Evolutionary conservation across 768 basidiomycete genomes (phyloP), one percentile per base, ranked within the genome.

Genomic region (Lyophyllum semitale): DNA sequence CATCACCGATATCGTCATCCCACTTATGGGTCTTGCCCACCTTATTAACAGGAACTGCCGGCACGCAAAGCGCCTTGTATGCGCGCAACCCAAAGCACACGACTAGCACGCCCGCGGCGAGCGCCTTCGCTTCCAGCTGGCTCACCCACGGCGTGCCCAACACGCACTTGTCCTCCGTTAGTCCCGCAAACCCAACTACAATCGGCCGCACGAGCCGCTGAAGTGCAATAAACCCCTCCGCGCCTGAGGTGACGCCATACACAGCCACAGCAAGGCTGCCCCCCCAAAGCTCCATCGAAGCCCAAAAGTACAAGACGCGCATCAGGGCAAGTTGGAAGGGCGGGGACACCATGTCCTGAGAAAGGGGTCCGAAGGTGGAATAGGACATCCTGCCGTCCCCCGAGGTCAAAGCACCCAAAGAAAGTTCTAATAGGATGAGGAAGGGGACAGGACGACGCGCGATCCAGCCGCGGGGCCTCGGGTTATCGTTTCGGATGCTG

Each of bases 281-380:
- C 50, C 73, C 80, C 82, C 81, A 83, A 0, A 82, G 63, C 58
- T 83, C 82, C 17, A 82, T n/a, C n/a, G n/a, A n/a, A n/a, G n/a
- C n/a, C n/a, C n/a, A n/a, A n/a, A n/a, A n/a, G n/a, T n/a, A n/a
- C n/a, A n/a, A n/a, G n/a, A n/a, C n/a, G n/a, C n/a, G n/a, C n/a
- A n/a, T n/a, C n/a, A n/a, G n/a, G n/a, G n/a, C n/a, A n/a, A n/a
- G n/a, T n/a, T 62, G 68, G 23, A 80, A 64, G 0, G 76, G 77
- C 2, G 82, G 82, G 0, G 77, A n/a, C n/a, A n/a, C n/a, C n/a
- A n/a, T n/a, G n/a, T n/a, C n/a, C n/a, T n/a, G n/a, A n/a, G 79
- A 13, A 69, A 68, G 50, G 82, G 67, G 3, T 69, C 59, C 82
- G 81, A 84, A 37, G 71, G 63, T 0, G 73, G 61, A 26, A 63